A percentile compares a stretch with the other conserved stretches of the same genome.
phyloP scores from a whole-genome alignment of 2,329 filamentous ascomycete species.

The Ilyonectria destructans region DNA sequence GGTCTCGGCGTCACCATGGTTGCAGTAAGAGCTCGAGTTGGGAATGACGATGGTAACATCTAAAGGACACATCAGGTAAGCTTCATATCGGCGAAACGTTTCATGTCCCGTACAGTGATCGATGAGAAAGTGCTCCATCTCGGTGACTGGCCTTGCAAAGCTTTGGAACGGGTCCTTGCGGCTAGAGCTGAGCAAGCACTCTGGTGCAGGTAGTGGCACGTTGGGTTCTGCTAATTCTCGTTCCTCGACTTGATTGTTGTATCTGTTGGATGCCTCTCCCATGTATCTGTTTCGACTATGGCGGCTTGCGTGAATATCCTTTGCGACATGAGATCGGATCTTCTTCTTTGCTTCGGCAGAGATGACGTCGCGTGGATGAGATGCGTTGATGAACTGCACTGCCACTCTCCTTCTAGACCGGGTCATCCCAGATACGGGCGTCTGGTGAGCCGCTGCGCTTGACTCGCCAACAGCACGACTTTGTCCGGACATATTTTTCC shows the following conservation, averaged over 20 bases:
- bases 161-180: constrained; percentile 10
- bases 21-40: not conserved
- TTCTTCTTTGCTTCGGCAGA: constrained; percentile 12
- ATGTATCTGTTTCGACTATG: not conserved
- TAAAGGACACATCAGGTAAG: not conserved
- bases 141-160: constrained; percentile 2
- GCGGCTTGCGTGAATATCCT: constrained; percentile 12
- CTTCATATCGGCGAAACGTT: not conserved
- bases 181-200: not conserved
- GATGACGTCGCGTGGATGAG: constrained; percentile 12
- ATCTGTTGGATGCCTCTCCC: too few species aligned
- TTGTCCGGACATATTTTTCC: constrained; percentile 2
- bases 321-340: constrained; percentile 8
- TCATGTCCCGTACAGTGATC: constrained; percentile 6
- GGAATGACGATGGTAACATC: constrained; percentile 10
- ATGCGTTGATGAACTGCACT: constrained; percentile 7
- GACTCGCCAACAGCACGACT: not conserved
- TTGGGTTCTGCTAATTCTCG: not conserved
- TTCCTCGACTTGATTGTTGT: not conserved
- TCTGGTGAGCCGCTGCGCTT: not conserved
- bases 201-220: not conserved
- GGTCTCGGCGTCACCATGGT: constrained; percentile 1
- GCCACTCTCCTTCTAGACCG: not conserved
- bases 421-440: not conserved
- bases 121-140: constrained; percentile 11